Percentiles rank a stretch among this genome's conserved stretches.
Evolutionary conservation across 768 basidiomycete species (phyloP).

Genomic region (Mycena albidolilacea): DNA sequence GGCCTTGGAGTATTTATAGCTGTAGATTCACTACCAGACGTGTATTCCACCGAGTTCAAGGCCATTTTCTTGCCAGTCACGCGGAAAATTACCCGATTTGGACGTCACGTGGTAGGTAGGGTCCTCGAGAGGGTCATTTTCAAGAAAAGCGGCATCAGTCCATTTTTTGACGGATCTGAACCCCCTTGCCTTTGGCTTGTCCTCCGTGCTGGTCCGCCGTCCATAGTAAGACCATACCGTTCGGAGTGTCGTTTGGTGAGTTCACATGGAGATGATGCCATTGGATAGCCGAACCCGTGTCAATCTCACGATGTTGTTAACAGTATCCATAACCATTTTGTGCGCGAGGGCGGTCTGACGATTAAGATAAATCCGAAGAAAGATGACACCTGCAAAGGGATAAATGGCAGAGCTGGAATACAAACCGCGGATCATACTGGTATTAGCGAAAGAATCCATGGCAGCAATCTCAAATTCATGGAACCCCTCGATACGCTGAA

Average conservation of each 20-base stretch:
- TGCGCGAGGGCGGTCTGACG: conserved; percentile 36
- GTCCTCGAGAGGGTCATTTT: too few species aligned
- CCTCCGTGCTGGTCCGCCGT: neutral
- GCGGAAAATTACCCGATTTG: too few species aligned
- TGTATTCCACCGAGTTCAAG: too few species aligned
- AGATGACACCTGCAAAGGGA: conserved; percentile 26
- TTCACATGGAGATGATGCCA: neutral
- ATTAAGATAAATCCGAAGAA: conserved; percentile 35
- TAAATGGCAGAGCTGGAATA: neutral
- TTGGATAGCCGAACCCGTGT: neutral
- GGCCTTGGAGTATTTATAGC: too few species aligned
- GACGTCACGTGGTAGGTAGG: too few species aligned
- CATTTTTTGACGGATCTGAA: too few species aligned
- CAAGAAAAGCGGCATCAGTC: too few species aligned
- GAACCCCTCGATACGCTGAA: conserved; percentile 35
- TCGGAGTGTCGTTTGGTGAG: neutral
- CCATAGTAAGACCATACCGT: neutral
- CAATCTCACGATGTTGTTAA: conserved; percentile 26
- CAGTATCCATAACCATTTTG: conserved; percentile 20
- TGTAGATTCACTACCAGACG: too few species aligned
- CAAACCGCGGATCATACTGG: conserved; percentile 11
- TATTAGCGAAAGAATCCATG: conserved; percentile 22
- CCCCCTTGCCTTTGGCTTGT: neutral
- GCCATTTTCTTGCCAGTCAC: too few species aligned
- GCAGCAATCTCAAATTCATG: conserved; percentile 37